phyloP scores from a whole-genome alignment of 23 red algal genomes.

The Agarophyton chilense region DNA sequence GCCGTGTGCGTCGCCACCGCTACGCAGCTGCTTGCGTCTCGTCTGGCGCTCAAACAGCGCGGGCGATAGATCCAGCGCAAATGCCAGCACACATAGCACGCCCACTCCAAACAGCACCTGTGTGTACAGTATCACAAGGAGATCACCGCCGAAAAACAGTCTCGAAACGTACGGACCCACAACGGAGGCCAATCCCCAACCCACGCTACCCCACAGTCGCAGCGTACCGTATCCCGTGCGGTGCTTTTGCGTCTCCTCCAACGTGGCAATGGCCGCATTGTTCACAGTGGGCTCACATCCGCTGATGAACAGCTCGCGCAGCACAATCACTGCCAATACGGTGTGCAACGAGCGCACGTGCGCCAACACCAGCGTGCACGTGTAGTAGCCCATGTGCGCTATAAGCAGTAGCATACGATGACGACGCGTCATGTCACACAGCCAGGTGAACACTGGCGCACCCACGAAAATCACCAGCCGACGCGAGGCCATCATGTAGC shows the following conservation, averaged over 20 bases:
- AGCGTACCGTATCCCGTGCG: slow-evolving; percentile 15
- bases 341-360: background rate
- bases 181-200: slow-evolving; percentile 47
- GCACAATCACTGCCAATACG: background rate
- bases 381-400: slow-evolving; percentile 30
- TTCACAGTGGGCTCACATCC: slow-evolving; percentile 51
- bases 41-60: slow-evolving; percentile 23
- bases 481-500: slow-evolving; percentile 19
- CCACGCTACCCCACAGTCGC: slow-evolving; percentile 25
- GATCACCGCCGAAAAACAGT: background rate
- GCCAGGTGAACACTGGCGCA: slow-evolving; percentile 46
- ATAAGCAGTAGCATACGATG: slow-evolving; percentile 33
- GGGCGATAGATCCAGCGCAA: slow-evolving; percentile 20
- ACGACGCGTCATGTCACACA: slow-evolving; percentile 12
- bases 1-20: background rate
- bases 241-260: background rate
- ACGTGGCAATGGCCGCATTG: slow-evolving; percentile 25
- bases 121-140: slow-evolving; percentile 8
- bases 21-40: background rate
- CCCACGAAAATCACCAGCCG: slow-evolving; percentile 35
- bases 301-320: slow-evolving; percentile 29
- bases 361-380: slow-evolving; percentile 20
- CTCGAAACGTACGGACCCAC: background rate
- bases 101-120: slow-evolving; percentile 18
- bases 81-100: background rate